Conservation (phyloP, 306 rosid genomes). For the Quillaja saponaria region DNA sequence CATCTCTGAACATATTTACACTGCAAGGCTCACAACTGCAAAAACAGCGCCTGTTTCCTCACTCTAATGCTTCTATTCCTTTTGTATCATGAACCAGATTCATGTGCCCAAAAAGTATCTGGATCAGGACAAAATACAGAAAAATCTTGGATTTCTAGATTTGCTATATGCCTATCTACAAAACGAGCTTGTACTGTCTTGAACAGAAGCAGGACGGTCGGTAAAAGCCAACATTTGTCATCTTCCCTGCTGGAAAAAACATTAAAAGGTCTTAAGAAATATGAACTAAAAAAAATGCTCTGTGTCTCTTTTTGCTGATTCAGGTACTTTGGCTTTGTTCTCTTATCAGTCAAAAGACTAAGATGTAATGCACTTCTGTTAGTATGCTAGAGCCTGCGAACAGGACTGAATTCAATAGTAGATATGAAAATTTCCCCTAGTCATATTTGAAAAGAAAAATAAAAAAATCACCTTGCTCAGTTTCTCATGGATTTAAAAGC, state of each 20-base stretch:
- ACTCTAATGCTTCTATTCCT: slow-evolving; percentile 16
- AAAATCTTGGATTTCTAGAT: slow-evolving; percentile 76
- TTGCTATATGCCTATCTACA: slow-evolving; percentile 92
- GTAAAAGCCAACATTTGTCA: slow-evolving; percentile 93
- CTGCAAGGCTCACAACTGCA: slow-evolving; percentile 34
- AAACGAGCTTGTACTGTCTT: slow-evolving; percentile 79
- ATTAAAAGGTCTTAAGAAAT: too few species aligned
- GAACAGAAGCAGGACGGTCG: slow-evolving; percentile 71
- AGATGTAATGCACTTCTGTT: too few species aligned
- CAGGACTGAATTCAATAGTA: too few species aligned
- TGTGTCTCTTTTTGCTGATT: too few species aligned
- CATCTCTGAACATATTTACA: slow-evolving; percentile 55
- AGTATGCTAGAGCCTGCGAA: too few species aligned
- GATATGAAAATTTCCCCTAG: too few species aligned
- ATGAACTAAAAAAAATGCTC: too few species aligned
- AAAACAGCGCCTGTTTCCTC: slow-evolving; percentile 20
- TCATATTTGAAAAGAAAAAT: too few species aligned
- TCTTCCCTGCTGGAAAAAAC: slow-evolving; percentile 74
- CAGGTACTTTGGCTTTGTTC: too few species aligned
- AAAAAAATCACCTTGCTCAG: too few species aligned
- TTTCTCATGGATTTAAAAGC: too few species aligned
- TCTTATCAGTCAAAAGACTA: too few species aligned
- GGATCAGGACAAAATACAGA: slow-evolving; percentile 88
- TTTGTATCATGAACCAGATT: slow-evolving; percentile 50
- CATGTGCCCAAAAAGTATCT: slow-evolving; percentile 93